Evolutionary conservation across 2,329 filamentous ascomycete genomes (phyloP).

Genomic region (Celoporthe dispersa): DNA sequence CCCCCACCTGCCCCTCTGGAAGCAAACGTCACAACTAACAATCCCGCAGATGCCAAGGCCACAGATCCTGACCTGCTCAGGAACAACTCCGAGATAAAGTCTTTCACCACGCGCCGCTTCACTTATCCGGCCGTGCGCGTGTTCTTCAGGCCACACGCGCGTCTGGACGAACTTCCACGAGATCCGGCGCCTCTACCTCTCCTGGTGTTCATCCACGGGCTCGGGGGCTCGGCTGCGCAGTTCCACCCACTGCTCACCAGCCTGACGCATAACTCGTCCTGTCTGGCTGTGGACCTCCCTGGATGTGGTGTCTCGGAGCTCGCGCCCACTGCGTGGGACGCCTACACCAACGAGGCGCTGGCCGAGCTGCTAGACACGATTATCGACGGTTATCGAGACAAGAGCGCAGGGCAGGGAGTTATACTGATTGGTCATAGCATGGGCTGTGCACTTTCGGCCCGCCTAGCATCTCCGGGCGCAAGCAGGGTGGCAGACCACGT

Average conservation of each 20-base stretch:
- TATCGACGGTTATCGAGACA: slow-evolving; percentile 74
- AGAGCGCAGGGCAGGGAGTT: slow-evolving; percentile 68
- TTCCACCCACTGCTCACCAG: slow-evolving; percentile 82
- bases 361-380: slow-evolving; percentile 74
- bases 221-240: slow-evolving; percentile 90
- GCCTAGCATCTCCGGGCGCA: slow-evolving; percentile 64
- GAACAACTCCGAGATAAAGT: slow-evolving; percentile 72
- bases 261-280: slow-evolving; percentile 80
- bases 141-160: slow-evolving; percentile 82
- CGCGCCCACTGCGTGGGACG: slow-evolving; percentile 70
- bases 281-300: slow-evolving; percentile 86
- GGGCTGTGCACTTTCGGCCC: slow-evolving; percentile 78
- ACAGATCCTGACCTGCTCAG: slow-evolving; percentile 81
- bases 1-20: too few species aligned
- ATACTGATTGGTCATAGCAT: slow-evolving; percentile 88
- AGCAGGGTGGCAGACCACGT: slow-evolving; percentile 65
- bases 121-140: slow-evolving; percentile 79
- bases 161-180: slow-evolving; percentile 78
- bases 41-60: slow-evolving; percentile 44
- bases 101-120: slow-evolving; percentile 72
- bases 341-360: slow-evolving; percentile 79
- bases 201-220: slow-evolving; percentile 87
- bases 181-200: slow-evolving; percentile 77
- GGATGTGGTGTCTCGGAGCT: slow-evolving; percentile 86
- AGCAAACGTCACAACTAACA: background rate